phyloP scores from a whole-genome alignment of 768 basidiomycete species.

The Phylloporus arenicola region DNA sequence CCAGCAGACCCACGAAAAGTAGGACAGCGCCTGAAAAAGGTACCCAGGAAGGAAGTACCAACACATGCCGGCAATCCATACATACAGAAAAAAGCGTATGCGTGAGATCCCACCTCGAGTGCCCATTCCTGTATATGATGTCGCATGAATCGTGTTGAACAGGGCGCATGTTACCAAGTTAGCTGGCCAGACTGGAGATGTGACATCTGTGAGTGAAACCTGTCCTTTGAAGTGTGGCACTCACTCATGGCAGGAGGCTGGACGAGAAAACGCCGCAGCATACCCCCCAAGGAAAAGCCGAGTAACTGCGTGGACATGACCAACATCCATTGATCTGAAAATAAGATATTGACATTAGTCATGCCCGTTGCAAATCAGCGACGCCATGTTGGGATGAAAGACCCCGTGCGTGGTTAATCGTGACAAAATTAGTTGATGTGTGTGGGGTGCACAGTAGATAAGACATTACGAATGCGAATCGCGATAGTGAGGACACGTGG shows the following conservation, averaged over 20 bases:
- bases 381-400: neutral
- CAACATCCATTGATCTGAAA: conserved; percentile 51
- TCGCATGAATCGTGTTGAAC: conserved; percentile 70
- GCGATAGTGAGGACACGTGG: neutral
- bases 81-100: no score
- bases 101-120: conserved; percentile 44
- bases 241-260: conserved; percentile 60
- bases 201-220: neutral
- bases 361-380: neutral
- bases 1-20: no score
- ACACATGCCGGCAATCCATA: no score
- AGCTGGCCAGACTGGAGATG: conserved; percentile 62
- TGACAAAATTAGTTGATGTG: neutral
- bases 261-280: conserved; percentile 58
- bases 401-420: neutral
- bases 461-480: neutral
- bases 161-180: conserved; percentile 65
- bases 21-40: no score
- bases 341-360: neutral
- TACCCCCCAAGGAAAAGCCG: conserved; percentile 57
- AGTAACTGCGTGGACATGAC: conserved; percentile 71
- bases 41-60: no score
- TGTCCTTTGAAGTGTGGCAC: conserved; percentile 6
- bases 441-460: neutral
- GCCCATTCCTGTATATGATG: conserved; percentile 41